Conservation (phyloP, 345 rosid species). For the Salix brachista region DNA sequence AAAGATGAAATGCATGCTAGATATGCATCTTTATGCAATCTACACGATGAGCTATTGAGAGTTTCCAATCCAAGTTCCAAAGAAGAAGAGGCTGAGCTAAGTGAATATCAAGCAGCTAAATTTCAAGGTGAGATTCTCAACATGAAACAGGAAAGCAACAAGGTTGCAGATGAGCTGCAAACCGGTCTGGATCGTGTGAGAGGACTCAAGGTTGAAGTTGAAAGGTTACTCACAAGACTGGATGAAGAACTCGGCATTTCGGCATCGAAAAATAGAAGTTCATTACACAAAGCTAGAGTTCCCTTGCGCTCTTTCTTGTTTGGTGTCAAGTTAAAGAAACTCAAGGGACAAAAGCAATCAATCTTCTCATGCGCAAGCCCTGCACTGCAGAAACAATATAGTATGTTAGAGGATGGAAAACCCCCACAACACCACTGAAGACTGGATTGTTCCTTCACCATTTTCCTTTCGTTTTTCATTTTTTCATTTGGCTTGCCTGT, state of each 20-base stretch:
- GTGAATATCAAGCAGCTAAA: conserved; percentile 65
- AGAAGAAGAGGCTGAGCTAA: conserved; percentile 39
- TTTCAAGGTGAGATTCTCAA: conserved; percentile 77
- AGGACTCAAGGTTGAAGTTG: conserved; percentile 45
- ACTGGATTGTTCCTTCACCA: too few relatives aligned
- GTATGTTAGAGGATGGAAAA: conserved; percentile 23
- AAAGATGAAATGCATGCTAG: conserved; percentile 67
- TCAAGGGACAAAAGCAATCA: conserved; percentile 42
- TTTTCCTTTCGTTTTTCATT: not conserved
- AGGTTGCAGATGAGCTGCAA: conserved; percentile 56
- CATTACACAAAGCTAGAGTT: conserved; percentile 40
- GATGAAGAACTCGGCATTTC: conserved; percentile 53
- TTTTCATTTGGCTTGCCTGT: not conserved
- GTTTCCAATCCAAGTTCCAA: conserved; percentile 24
- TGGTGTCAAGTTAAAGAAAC: conserved; percentile 76
- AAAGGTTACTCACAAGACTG: conserved; percentile 39
- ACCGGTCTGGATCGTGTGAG: conserved; percentile 51
- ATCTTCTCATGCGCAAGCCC: conserved; percentile 63
- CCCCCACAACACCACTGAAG: not conserved
- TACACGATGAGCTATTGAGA: conserved; percentile 39
- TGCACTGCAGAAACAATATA: conserved; percentile 42
- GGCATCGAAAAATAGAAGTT: conserved; percentile 24
- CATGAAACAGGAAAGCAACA: conserved; percentile 86
- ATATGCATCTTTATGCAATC: conserved; percentile 45
- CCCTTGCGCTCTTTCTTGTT: conserved; percentile 82